Evolutionary conservation across 106 monocot genomes (phyloP).

Genomic region (Platanthera guangdongensis): DNA sequence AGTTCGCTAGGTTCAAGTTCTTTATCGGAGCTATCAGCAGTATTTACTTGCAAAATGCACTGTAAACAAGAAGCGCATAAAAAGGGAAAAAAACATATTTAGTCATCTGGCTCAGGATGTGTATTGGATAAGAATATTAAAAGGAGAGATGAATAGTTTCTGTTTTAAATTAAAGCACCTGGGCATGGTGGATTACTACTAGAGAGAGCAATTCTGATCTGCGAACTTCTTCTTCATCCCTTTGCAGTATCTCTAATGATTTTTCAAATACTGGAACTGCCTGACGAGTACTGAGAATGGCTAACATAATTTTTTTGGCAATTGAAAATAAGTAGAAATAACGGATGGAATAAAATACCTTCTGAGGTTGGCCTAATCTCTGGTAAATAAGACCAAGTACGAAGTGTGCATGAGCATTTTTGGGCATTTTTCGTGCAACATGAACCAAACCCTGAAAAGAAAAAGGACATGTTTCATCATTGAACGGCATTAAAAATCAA

Average conservation of each 20-base stretch:
- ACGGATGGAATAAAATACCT: conserved; percentile 33
- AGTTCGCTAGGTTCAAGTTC: conserved; percentile 69
- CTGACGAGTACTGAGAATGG: conserved; percentile 23
- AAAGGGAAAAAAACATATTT: neutral
- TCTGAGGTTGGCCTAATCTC: conserved; percentile 90
- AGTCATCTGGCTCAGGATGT: neutral
- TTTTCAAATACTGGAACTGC: conserved; percentile 81
- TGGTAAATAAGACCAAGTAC: conserved; percentile 91
- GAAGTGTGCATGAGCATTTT: conserved; percentile 96
- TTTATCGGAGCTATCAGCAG: conserved; percentile 56
- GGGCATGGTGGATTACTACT: conserved; percentile 87
- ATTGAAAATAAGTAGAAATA: neutral
- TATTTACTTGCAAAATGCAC: conserved; percentile 75
- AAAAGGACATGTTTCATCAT: neutral
- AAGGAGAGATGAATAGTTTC: neutral
- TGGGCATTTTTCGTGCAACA: conserved; percentile 83
- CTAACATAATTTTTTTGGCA: conserved; percentile 9
- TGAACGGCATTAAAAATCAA: neutral
- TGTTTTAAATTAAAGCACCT: conserved; percentile 35
- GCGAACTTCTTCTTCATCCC: conserved; percentile 73
- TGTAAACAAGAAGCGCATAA: conserved; percentile 13
- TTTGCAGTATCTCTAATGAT: conserved; percentile 72
- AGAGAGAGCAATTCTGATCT: conserved; percentile 88
- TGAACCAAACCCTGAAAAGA: conserved; percentile 75
- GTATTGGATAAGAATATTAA: neutral